These are phyloP conservation scores for Isabelozyma pseudorhagii DNA, from an alignment of 805 yeast genomes.

Conservation along the genomic window DNA sequence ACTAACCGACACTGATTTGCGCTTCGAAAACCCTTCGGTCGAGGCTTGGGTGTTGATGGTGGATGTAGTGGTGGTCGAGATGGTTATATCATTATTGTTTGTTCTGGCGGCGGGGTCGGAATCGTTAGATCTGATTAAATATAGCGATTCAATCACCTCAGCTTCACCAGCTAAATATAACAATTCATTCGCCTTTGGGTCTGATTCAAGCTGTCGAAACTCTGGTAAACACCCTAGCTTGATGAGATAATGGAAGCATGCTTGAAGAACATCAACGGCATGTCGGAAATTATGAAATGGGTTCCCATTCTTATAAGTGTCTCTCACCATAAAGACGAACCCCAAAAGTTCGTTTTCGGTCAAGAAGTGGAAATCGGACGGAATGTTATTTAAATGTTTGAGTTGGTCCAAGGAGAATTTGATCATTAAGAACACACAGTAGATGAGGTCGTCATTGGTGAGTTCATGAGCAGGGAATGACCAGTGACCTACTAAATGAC, in stretches of 20 bases:
- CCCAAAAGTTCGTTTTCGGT: conserved; percentile 47
- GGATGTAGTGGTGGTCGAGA: neutral
- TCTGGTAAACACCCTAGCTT: conserved; percentile 37
- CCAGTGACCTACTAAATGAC: conserved; percentile 56
- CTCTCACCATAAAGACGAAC: conserved; percentile 65
- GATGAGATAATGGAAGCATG: conserved; percentile 65
- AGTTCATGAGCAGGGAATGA: conserved; percentile 68
- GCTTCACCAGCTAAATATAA: conserved; percentile 6
- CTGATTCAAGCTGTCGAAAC: conserved; percentile 31
- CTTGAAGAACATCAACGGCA: conserved; percentile 93
- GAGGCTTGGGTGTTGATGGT: neutral
- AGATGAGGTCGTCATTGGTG: conserved; percentile 61
- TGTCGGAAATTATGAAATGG: conserved; percentile 95
- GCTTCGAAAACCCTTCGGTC: neutral
- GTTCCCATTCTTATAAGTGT: conserved; percentile 78
- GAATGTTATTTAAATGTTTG: neutral
- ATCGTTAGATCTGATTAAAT: neutral
- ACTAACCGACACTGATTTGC: neutral
- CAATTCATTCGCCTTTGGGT: conserved; percentile 30
- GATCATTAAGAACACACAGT: conserved; percentile 57
- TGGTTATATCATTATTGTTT: neutral
- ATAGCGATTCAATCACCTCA: neutral
- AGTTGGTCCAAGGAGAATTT: conserved; percentile 36
- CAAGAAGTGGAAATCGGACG: neutral
- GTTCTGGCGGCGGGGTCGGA: neutral